Conservation (phyloP, 345 rosid genomes). For the Iberis pinnata region DNA sequence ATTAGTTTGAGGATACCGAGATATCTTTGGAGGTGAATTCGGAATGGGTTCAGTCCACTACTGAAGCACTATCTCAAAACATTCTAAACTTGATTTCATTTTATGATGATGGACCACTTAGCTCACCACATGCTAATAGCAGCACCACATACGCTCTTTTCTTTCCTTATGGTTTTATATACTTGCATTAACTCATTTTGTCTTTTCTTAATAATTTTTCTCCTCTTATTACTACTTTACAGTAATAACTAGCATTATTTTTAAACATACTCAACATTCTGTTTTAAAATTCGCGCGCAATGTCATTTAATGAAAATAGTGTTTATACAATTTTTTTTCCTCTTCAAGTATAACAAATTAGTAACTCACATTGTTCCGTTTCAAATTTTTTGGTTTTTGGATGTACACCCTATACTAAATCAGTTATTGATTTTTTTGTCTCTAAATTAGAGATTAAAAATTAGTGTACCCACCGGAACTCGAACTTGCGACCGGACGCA, state of each 20-base stretch:
- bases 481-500: no score
- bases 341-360: no score
- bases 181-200: constrained; percentile 28
- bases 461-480: no score
- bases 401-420: no score
- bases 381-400: no score
- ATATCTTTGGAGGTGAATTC: constrained; percentile 8
- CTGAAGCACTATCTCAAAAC: constrained; percentile 21
- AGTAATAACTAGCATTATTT: constrained; percentile 3
- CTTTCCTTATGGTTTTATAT: constrained; percentile 19
- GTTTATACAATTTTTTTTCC: no score
- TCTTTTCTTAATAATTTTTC: constrained; percentile 22
- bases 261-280: constrained; percentile 7
- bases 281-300: background rate
- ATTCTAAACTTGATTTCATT: background rate
- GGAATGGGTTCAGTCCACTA: constrained; percentile 17
- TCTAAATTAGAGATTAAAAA: no score
- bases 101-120: constrained; percentile 23
- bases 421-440: no score
- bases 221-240: background rate
- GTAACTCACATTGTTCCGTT: no score
- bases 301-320: background rate
- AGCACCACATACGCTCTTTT: constrained; percentile 23
- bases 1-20: constrained; percentile 16
- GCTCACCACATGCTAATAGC: constrained; percentile 28